These are phyloP conservation scores for Coleophoma cylindrospora DNA, from an alignment of 2,329 filamentous ascomycete species.

Conservation along the genomic window DNA sequence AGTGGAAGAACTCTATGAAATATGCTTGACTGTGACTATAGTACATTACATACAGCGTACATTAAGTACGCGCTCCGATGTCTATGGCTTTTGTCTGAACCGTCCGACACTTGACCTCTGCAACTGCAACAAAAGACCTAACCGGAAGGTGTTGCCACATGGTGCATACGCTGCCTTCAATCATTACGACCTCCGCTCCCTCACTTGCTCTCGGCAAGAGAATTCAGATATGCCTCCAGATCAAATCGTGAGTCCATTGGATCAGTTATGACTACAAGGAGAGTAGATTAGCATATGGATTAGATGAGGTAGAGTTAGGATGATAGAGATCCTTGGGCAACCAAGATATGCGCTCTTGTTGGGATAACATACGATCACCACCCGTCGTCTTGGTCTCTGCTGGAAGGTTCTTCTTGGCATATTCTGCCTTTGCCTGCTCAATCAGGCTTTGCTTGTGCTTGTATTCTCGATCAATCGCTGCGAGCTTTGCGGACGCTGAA, in stretches of 20 bases:
- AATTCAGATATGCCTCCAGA: slow-evolving; percentile 76
- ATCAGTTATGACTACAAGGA: slow-evolving; percentile 60
- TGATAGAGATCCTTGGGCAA: neutral
- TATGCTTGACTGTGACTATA: slow-evolving; percentile 23
- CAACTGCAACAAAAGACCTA: too few species aligned
- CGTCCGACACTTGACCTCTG: slow-evolving; percentile 11
- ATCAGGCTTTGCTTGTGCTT: slow-evolving; percentile 90
- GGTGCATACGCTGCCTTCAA: slow-evolving; percentile 17
- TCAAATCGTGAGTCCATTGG: slow-evolving; percentile 87
- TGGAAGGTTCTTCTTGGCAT: slow-evolving; percentile 67
- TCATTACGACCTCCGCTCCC: slow-evolving; percentile 15
- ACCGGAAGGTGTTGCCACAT: slow-evolving; percentile 6
- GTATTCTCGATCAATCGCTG: slow-evolving; percentile 75
- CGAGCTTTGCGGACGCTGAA: slow-evolving; percentile 62
- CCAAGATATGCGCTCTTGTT: neutral
- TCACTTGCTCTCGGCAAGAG: slow-evolving; percentile 42
- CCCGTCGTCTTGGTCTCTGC: slow-evolving; percentile 30
- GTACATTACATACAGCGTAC: slow-evolving; percentile 26
- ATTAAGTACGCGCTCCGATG: slow-evolving; percentile 26
- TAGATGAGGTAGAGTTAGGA: slow-evolving; percentile 2
- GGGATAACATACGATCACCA: slow-evolving; percentile 29
- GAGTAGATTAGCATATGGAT: neutral
- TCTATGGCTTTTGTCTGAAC: slow-evolving; percentile 27
- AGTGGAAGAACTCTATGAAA: slow-evolving; percentile 1
- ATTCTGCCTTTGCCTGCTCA: slow-evolving; percentile 87